Evolutionary conservation across 1,139 yeast species (phyloP).

Genomic region (Suhomyces choctaworum): DNA sequence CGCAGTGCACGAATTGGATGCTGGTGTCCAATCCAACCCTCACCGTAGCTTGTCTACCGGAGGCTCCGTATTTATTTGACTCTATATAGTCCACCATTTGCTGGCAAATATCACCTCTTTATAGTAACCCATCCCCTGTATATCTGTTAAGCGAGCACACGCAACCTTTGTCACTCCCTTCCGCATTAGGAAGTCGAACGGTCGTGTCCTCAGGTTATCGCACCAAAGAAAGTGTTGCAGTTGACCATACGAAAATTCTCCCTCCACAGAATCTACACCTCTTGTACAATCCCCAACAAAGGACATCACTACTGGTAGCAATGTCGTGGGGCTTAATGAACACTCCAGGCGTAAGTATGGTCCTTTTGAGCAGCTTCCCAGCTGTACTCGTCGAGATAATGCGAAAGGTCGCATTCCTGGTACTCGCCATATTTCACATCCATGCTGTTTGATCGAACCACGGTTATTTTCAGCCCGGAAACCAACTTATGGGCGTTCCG

Average conservation of each 20-base stretch:
- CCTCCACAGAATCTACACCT: not conserved
- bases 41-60: conserved; percentile 19
- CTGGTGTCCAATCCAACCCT: conserved; percentile 7
- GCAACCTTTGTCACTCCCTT: not conserved
- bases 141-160: no score
- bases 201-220: conserved; percentile 12
- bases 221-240: conserved; percentile 12
- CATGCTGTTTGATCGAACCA: no score
- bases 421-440: no score
- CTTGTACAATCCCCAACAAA: not conserved
- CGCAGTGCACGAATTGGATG: not conserved
- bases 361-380: not conserved
- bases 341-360: conserved; percentile 8
- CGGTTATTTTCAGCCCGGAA: no score
- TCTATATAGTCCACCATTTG: conserved; percentile 1
- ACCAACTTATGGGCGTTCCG: no score
- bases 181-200: conserved; percentile 3
- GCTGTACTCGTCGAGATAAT: no score
- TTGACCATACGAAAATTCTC: conserved; percentile 11
- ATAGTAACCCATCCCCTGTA: no score
- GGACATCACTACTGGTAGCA: not conserved
- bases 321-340: conserved; percentile 9
- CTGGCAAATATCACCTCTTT: conserved; percentile 3
- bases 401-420: no score
- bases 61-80: conserved; percentile 18